Evolutionary conservation across 2,329 filamentous ascomycete genomes (phyloP), one percentile per base, ranked within the genome.

Genomic region (Daldinia eschscholtzii): DNA sequence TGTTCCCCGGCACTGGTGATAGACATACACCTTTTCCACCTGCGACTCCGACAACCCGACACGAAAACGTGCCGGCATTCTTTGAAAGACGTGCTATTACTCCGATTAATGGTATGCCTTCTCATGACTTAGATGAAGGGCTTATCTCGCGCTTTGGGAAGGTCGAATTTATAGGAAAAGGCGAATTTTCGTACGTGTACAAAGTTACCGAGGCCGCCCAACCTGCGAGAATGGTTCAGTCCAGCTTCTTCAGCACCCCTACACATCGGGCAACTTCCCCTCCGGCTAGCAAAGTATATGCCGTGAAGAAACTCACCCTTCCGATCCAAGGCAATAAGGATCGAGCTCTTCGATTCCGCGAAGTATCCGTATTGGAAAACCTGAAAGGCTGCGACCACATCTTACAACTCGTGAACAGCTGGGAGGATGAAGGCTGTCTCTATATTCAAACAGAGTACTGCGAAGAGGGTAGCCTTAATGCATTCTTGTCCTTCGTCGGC

Each of bases 371-470:
- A 20, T 85, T 99, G 53, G 90, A 91, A 75, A 86, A 89, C n/a
- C 83, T 99, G 46, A 88, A 88, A 58, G 89, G 92, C 65, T 90
- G 91, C 62, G 93, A 97, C 76, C 94, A 99, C 79, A 88, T 98
- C 60, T 85, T 99, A 59, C 89, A 92, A 70, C 92, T 95, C 73
- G 85, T 94, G 61, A 90, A 97, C 75, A 91, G 90, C 78, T 99
- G 96, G 96, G 95, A 98, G 80, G 87, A 92, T 67, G 89, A 93
- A 73, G 88, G 88, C 64, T 90, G 95, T 77, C 87, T 99, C 9
- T 99, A 98, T 82, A 98, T 99, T 68, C 95, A 98, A 82, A 98
- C 95, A 0, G 96, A 99, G 77, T 98, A 91, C 78, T 99, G 96
- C 76, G 94, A 98, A 78, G 93, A 97, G 78, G 96, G 96, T 15